Evolutionary conservation across 306 rosid species (phyloP), one percentile per base, ranked within the genome.

Genomic region (Argentina anserina): DNA sequence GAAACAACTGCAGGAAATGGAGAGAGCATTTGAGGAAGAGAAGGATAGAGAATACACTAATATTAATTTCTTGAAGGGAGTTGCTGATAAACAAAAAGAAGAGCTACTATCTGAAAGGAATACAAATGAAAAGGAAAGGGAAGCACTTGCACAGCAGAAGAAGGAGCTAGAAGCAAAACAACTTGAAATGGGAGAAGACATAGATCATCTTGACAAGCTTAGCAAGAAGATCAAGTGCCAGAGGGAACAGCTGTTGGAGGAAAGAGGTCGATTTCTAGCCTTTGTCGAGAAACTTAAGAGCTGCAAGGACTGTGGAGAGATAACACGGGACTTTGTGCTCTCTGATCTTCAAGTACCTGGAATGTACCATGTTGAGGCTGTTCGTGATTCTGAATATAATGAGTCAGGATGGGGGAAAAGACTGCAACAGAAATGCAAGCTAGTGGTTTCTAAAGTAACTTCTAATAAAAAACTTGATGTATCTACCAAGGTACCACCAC

Each of bases 181-280:
- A 72, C 86, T 72, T 75, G 99, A 89, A 80, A 85, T 89, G 81
- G 84, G 34, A 69, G 82, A 75, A 72, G 99, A 94, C 78, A 89
- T 95, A 59, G 84, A 87, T 78, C 82, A 84, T 77, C 97, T 94
- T 70, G 84, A 75, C 76, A 77, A 76, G 63, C 90, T 94, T 49
- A 94, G 94, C 84, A 84, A 68, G 80, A 88, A 88, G 81, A 85
- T 94, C 76, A 94, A 87, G 85, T 66, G 76, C 72, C 97, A 88
- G 78, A 88, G 99, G 33, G 89, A 84, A 78, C 56, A 71, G 69
- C 87, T 94, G 78, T 61, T 90, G 58, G 84, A 81, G 77, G 93
- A 94, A 76, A 87, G 95, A 77, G 70, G 65, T 61, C 70, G 49
- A 67, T 88, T 89, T 75, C 87, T 94, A 67, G 80, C 76, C 67